phyloP scores from a whole-genome alignment of 225 moss, liverwort and hornwort genomes.

The Marchantia paleacea region DNA sequence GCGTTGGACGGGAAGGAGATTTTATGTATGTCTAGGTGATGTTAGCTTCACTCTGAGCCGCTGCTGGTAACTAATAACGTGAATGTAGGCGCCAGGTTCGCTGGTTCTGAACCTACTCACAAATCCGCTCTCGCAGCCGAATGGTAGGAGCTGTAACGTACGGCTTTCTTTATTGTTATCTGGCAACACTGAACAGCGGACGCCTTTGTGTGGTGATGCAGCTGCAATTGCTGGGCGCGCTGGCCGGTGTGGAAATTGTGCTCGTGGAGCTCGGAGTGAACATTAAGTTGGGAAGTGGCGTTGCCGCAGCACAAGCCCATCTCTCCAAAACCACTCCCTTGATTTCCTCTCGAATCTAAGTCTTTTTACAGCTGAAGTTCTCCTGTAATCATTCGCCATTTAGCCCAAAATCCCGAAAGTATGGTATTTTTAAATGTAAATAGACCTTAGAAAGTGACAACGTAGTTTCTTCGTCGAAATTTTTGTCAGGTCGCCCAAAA shows the following conservation, averaged over 20 bases:
- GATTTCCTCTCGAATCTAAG: conserved; percentile 59
- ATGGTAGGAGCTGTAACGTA: too few species aligned
- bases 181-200: too few species aligned
- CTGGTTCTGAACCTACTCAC: not conserved
- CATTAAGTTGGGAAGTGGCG: conserved; percentile 74
- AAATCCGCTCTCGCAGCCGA: not conserved
- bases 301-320: conserved; percentile 67
- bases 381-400: not conserved
- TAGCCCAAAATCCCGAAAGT: not conserved
- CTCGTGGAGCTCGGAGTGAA: conserved; percentile 64
- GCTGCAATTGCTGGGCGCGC: conserved; percentile 81
- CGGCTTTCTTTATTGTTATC: too few species aligned
- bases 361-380: not conserved
- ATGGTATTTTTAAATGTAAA: conserved; percentile 18
- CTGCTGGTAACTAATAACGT: not conserved
- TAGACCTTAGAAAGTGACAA: conserved; percentile 13
- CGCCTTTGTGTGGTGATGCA: conserved; percentile 20
- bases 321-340: conserved; percentile 57
- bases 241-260: conserved; percentile 77
- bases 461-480: conserved; percentile 3
- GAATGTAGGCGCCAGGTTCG: not conserved
- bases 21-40: not conserved
- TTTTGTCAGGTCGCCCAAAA: not conserved
- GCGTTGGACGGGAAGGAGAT: too few species aligned
- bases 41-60: not conserved